Evolutionary conservation across 2,329 filamentous ascomycete genomes (phyloP).

Genomic region (Bretziella fagacearum): DNA sequence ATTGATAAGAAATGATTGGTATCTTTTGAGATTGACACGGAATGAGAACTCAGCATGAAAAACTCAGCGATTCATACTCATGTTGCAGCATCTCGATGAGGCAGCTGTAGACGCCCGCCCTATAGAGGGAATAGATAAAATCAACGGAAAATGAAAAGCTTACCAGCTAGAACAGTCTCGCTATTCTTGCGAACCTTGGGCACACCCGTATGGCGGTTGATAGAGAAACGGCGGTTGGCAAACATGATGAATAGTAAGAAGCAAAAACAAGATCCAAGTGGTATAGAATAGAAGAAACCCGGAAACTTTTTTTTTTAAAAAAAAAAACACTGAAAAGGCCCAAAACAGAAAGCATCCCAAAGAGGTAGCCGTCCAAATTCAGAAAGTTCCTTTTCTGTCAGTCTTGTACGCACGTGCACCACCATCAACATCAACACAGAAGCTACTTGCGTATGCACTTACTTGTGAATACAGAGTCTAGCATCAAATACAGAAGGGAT

Average conservation of each 20-base stretch:
- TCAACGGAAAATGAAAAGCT: background rate
- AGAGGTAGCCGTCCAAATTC: background rate
- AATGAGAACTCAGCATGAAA: background rate
- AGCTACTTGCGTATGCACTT: too few relatives aligned
- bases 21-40: too few relatives aligned
- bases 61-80: background rate
- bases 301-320: too few relatives aligned
- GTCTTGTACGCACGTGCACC: too few relatives aligned
- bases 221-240: conserved; percentile 43
- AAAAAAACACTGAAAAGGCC: background rate
- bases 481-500: too few relatives aligned
- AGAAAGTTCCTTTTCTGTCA: too few relatives aligned
- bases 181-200: conserved; percentile 27
- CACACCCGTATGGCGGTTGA: conserved; percentile 47
- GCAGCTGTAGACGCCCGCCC: conserved; percentile 2
- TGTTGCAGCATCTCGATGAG: background rate
- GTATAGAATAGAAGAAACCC: too few relatives aligned
- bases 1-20: background rate
- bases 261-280: background rate
- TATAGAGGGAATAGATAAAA: too few relatives aligned
- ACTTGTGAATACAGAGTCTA: too few relatives aligned
- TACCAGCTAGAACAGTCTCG: conserved; percentile 13
- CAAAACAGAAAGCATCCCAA: background rate
- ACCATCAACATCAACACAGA: too few relatives aligned
- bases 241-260: conserved; percentile 25